Base-by-base conservation (phyloP, 2,329 filamentous ascomycete genomes). In the Achaetomium macrosporum region DNA sequence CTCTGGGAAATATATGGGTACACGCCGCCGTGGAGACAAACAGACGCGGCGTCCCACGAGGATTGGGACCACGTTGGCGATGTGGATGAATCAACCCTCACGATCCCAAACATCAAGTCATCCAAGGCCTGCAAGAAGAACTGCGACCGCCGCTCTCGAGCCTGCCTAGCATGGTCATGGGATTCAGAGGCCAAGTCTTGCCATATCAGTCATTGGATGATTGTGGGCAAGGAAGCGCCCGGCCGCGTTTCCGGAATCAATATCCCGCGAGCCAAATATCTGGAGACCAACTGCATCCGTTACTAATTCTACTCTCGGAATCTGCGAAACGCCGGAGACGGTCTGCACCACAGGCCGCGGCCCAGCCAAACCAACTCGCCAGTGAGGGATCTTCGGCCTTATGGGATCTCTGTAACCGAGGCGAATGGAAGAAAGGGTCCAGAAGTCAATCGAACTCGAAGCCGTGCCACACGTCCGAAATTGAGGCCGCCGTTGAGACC, bases 1-100 rank as follows among this genome's bases (percentile, higher is more conserved):
- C 59, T 82, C 20, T 78, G 76, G 70, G 65, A 70, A 42, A 66
- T 78, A 13, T 80, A 78, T 59, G 72, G 71, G 13, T 66, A 67
- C 36, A 67, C 70, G 7, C 43, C 42, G 63, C 70, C 45, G 62
- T 76, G 56, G 65, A 68, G 12, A 37, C 50, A 55, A 11, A 37
- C 31, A 2, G 44, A 36, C 1, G 60, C 66, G 44, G 69, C 70
- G 17, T 66, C 73, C 50, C 65, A 69, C 50, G 47, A 62, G 20
- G 68, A 70, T 37, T 68, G 69, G 56, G 77, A 82, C 59, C 74
- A 76, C 59, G 77, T 81, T 15, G 78, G 77, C 0, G 69, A 70
- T 45, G 66, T 68, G 19, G 76, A 76, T 57, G 73, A 76, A 56
- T 69, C 68, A 43, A 71, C 65, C 51, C 69, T 68, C 17, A 57